Conservation (phyloP, 2,329 filamentous ascomycete genomes). For the Bipolaris zeicola region DNA sequence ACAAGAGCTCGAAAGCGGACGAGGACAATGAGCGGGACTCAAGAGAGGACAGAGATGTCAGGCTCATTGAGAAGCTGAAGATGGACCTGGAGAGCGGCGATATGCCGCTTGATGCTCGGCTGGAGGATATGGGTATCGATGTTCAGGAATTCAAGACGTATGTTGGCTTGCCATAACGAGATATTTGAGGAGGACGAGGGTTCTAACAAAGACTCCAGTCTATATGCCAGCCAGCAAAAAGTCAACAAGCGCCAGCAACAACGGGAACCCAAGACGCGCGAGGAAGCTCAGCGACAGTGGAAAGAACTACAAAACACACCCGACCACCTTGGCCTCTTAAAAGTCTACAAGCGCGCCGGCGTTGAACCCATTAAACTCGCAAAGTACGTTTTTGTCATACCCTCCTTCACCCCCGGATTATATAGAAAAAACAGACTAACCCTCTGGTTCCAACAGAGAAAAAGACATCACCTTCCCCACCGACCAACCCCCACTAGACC, state of each 20-base stretch:
- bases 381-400: slow-evolving; percentile 29
- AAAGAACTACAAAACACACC: slow-evolving; percentile 38
- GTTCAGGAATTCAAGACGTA: slow-evolving; percentile 39
- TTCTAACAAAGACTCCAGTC: slow-evolving; percentile 25
- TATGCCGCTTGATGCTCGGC: slow-evolving; percentile 33
- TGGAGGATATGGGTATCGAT: slow-evolving; percentile 38
- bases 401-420: too few species aligned
- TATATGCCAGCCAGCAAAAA: slow-evolving; percentile 34
- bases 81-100: slow-evolving; percentile 28
- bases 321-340: slow-evolving; percentile 38
- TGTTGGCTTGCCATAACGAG: not conserved
- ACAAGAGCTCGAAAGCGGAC: slow-evolving; percentile 26
- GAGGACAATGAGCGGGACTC: slow-evolving; percentile 22
- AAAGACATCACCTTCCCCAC: slow-evolving; percentile 41
- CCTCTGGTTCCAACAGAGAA: slow-evolving; percentile 18
- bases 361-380: slow-evolving; percentile 44
- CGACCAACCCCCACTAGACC: slow-evolving; percentile 37
- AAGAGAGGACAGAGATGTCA: slow-evolving; percentile 9
- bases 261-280: slow-evolving; percentile 38
- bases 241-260: slow-evolving; percentile 24
- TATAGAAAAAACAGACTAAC: not conserved
- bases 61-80: slow-evolving; percentile 22
- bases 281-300: slow-evolving; percentile 38
- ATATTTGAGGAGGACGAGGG: not conserved
- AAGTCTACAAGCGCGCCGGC: slow-evolving; percentile 41